Conservation (phyloP, 306 rosid genomes). For the Prosopis cineraria region DNA sequence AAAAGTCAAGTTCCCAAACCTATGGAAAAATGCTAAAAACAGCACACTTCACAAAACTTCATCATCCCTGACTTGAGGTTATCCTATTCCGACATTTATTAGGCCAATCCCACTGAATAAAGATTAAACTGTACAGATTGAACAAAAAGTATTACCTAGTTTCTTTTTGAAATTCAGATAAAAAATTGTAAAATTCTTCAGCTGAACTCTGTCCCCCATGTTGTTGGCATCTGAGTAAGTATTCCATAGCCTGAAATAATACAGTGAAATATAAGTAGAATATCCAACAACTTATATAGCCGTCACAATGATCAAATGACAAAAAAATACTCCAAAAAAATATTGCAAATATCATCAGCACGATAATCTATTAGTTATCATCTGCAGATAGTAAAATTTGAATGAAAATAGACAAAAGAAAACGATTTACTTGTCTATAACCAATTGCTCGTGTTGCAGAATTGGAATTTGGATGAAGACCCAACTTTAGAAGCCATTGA, state of each 20-base stretch:
- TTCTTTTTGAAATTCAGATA: slow-evolving; percentile 81
- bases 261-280: slow-evolving; percentile 28
- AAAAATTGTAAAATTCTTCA: slow-evolving; percentile 61
- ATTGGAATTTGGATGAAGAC: slow-evolving; percentile 86
- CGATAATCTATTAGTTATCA: slow-evolving; percentile 8
- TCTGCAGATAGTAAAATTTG: slow-evolving; percentile 27
- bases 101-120: not conserved
- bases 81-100: not conserved
- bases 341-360: not conserved
- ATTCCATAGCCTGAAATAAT: slow-evolving; percentile 82
- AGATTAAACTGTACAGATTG: not conserved
- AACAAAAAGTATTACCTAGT: slow-evolving; percentile 52
- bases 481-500: slow-evolving; percentile 80
- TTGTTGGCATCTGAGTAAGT: slow-evolving; percentile 66
- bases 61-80: not conserved
- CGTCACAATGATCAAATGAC: slow-evolving; percentile 24
- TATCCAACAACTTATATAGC: slow-evolving; percentile 19
- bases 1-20: not conserved
- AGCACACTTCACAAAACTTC: not conserved
- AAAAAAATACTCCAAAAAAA: not conserved
- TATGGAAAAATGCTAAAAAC: not conserved
- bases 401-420: slow-evolving; percentile 18
- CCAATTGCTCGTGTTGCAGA: slow-evolving; percentile 92
- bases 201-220: slow-evolving; percentile 67
- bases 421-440: slow-evolving; percentile 76